Evolutionary conservation across 768 basidiomycete genomes (phyloP).

Genomic region (Chiua virens): DNA sequence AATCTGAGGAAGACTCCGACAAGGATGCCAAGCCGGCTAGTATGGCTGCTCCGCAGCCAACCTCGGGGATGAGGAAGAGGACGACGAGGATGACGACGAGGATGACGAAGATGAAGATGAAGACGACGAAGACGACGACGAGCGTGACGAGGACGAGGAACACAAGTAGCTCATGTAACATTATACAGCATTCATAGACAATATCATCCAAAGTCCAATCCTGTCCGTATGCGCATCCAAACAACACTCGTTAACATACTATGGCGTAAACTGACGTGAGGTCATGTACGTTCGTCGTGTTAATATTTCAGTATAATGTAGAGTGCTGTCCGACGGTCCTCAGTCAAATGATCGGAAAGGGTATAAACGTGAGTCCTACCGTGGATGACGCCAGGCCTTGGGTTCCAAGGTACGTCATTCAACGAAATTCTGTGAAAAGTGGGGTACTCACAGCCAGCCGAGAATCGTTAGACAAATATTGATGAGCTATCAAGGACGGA

Average conservation of each 20-base stretch:
- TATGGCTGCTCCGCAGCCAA: not conserved
- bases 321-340: constrained; percentile 47
- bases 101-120: not conserved
- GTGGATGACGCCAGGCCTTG: constrained; percentile 77
- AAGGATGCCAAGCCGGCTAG: constrained; percentile 6
- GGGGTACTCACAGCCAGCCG: constrained; percentile 66
- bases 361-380: constrained; percentile 32
- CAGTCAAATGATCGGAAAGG: constrained; percentile 5
- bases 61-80: constrained; percentile 4
- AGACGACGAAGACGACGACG: too few relatives aligned
- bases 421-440: not conserved
- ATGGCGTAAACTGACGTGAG: not conserved
- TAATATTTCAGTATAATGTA: constrained; percentile 82
- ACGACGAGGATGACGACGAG: constrained; percentile 2
- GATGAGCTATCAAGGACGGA: constrained; percentile 40
- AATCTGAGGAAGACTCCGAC: constrained; percentile 31
- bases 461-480: constrained; percentile 80
- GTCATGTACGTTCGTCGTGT: not conserved
- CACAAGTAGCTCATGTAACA: constrained; percentile 6
- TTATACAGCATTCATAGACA: constrained; percentile 8
- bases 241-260: not conserved
- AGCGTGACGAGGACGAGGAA: not conserved
- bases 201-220: not conserved
- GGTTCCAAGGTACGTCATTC: constrained; percentile 11
- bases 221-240: too few relatives aligned